Conservation (phyloP, 169 alveolate species). For the Plasmodium berghei region DNA sequence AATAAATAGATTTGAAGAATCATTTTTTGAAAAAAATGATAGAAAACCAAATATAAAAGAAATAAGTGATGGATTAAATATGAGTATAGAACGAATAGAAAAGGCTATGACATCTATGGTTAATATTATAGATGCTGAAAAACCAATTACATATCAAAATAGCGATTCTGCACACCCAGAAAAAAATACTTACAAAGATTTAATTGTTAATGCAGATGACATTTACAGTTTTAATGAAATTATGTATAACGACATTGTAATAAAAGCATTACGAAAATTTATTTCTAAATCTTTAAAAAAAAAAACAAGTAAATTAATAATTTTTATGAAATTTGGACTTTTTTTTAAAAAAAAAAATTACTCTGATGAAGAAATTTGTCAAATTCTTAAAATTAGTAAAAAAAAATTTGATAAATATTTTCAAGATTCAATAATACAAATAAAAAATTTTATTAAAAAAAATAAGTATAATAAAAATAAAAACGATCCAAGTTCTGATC, state of each 20-base stretch:
- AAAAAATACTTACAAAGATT: conserved; percentile 74
- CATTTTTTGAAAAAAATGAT: conserved; percentile 49
- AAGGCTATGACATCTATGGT: conserved; percentile 42
- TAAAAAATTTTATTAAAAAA: conserved; percentile 40
- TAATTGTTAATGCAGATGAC: conserved; percentile 75
- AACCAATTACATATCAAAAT: conserved; percentile 59
- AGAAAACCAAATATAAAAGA: conserved; percentile 69
- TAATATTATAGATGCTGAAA: conserved; percentile 67
- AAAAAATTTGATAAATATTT: conserved; percentile 46
- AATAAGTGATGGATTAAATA: conserved; percentile 39
- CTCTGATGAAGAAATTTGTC: conserved; percentile 62
- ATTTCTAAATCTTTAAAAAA: conserved; percentile 53
- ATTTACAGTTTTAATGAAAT: conserved; percentile 72
- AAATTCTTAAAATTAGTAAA: conserved; percentile 28
- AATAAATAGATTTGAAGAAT: conserved; percentile 58
- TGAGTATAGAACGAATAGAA: conserved; percentile 41
- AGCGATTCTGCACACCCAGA: conserved; percentile 46
- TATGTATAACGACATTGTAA: conserved; percentile 60
- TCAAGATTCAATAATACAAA: conserved; percentile 48
- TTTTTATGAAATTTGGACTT: conserved; percentile 75
- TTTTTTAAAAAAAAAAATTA: conserved; percentile 45
- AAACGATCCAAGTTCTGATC: conserved; percentile 28
- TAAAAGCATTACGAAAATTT: conserved; percentile 61
- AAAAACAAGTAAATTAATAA: conserved; percentile 62
- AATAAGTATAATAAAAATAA: conserved; percentile 19